phyloP scores from a whole-genome alignment of 2,329 filamentous ascomycete genomes.

The Sporothrix luriei region DNA sequence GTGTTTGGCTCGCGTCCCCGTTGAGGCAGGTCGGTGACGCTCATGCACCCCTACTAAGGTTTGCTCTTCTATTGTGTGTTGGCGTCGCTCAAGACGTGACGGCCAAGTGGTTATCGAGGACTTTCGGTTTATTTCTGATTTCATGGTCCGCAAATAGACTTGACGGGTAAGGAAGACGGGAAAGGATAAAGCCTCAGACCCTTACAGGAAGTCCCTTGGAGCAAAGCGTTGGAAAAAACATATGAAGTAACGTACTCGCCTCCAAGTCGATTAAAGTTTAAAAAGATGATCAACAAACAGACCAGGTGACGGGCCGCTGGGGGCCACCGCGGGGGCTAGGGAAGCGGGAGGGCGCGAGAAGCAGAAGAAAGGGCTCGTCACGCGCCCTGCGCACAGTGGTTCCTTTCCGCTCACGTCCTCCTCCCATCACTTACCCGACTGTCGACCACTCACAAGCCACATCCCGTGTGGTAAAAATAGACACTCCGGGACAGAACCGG shows the following conservation, averaged over 20 bases:
- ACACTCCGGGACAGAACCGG: neutral
- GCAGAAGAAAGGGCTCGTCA: conserved; percentile 10
- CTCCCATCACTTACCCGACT: neutral
- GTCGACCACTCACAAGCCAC: neutral
- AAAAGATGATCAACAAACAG: neutral
- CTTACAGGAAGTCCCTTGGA: neutral
- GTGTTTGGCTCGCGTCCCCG: neutral
- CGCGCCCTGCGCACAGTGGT: neutral
- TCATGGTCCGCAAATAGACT: neutral
- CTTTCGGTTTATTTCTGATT: neutral
- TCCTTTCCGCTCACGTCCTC: neutral
- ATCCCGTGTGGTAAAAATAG: neutral
- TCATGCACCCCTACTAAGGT: neutral
- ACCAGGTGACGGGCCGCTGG: conserved; percentile 17
- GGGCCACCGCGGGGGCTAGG: conserved; percentile 11
- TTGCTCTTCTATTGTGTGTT: neutral
- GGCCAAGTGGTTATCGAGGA: no score
- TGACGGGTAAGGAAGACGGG: neutral
- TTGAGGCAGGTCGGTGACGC: neutral
- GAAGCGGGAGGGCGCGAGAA: conserved; percentile 19
- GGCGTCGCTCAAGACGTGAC: neutral
- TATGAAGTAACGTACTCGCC: neutral
- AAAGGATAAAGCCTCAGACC: neutral
- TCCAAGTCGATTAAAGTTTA: neutral
- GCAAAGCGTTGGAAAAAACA: neutral